Conservation (phyloP, 2,329 filamentous ascomycete genomes). For the Hymenoscyphus fraxineus region DNA sequence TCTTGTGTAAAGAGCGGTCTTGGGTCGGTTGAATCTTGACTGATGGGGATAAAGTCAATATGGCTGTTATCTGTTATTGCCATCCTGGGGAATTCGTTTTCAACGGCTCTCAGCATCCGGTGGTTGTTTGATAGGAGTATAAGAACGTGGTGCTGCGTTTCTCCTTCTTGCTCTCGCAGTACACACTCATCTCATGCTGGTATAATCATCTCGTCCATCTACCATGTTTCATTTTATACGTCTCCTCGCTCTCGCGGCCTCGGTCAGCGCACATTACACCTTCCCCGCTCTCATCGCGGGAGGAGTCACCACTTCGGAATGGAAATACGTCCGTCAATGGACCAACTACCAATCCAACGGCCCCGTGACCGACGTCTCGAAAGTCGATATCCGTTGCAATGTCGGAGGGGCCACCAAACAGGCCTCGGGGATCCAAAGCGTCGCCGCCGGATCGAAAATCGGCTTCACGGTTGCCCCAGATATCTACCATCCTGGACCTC, state of each 20-base stretch:
- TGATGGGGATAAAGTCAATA: background rate
- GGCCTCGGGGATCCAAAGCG: slow-evolving; percentile 21
- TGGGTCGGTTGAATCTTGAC: background rate
- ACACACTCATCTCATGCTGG: too few relatives aligned
- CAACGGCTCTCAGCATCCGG: background rate
- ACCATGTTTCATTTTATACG: slow-evolving; percentile 3
- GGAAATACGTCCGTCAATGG: slow-evolving; percentile 30
- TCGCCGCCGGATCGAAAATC: slow-evolving; percentile 27
- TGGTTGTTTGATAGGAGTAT: background rate
- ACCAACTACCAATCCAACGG: slow-evolving; percentile 27
- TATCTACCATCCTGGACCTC: slow-evolving; percentile 31
- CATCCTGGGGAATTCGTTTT: too few relatives aligned
- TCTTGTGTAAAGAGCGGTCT: background rate
- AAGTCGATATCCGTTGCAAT: slow-evolving; percentile 40
- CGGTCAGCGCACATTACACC: slow-evolving; percentile 28
- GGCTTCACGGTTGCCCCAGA: slow-evolving; percentile 26
- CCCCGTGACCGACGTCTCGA: slow-evolving; percentile 32
- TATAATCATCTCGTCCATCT: background rate
- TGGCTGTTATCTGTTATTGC: background rate
- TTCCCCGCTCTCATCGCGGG: slow-evolving; percentile 16
- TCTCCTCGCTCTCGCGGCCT: slow-evolving; percentile 22
- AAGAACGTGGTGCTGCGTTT: background rate
- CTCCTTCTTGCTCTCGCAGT: background rate
- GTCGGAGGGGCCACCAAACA: slow-evolving; percentile 33
- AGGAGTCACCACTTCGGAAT: slow-evolving; percentile 19